phyloP scores from a whole-genome alignment of 306 rosid species.

The Echinosophora koreensis region DNA sequence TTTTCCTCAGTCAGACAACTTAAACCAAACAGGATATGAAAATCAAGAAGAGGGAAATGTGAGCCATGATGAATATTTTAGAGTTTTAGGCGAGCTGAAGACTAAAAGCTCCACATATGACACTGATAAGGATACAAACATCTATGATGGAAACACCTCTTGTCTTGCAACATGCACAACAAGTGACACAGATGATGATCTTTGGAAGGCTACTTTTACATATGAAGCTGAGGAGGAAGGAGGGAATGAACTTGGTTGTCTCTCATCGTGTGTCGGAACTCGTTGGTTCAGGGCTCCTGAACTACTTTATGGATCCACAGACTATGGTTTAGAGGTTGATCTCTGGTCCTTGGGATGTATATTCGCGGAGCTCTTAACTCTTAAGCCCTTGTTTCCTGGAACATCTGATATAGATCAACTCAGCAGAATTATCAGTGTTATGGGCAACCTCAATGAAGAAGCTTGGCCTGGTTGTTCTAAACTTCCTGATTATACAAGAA shows the following conservation, averaged over 20 bases:
- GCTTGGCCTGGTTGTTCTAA: slow-evolving; percentile 72
- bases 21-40: slow-evolving; percentile 48
- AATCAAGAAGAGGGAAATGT: slow-evolving; percentile 53
- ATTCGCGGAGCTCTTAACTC: slow-evolving; percentile 68
- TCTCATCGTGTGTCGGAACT: slow-evolving; percentile 91
- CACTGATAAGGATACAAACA: slow-evolving; percentile 64
- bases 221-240: slow-evolving; percentile 70
- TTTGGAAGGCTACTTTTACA: slow-evolving; percentile 62
- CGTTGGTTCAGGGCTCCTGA: slow-evolving; percentile 91
- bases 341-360: slow-evolving; percentile 96
- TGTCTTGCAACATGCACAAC: slow-evolving; percentile 92
- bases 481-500: slow-evolving; percentile 75
- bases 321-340: slow-evolving; percentile 87
- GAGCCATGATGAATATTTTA: slow-evolving; percentile 75
- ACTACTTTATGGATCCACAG: slow-evolving; percentile 75
- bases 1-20: slow-evolving; percentile 45
- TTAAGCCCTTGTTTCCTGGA: slow-evolving; percentile 87
- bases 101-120: slow-evolving; percentile 56
- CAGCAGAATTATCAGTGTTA: slow-evolving; percentile 68
- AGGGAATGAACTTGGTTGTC: slow-evolving; percentile 58
- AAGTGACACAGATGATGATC: slow-evolving; percentile 77
- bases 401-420: slow-evolving; percentile 86
- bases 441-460: slow-evolving; percentile 82
- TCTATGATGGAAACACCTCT: slow-evolving; percentile 74
- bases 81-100: slow-evolving; percentile 79